Base-by-base conservation (phyloP, 768 basidiomycete genomes). In the Hemileccinum impolitum region DNA sequence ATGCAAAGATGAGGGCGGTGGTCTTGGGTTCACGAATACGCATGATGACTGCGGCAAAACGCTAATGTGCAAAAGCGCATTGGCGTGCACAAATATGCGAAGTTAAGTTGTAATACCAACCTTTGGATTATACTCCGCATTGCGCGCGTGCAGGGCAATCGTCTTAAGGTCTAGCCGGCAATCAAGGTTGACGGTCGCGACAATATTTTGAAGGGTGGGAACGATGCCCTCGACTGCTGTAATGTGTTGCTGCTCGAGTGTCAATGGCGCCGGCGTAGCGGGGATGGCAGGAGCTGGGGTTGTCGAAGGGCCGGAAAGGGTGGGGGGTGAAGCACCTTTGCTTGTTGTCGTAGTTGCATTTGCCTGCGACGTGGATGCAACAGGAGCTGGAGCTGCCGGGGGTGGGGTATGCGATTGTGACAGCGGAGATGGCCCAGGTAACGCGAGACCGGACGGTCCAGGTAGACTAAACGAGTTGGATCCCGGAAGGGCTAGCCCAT, bases 31-130 rank as follows among this genome's bases (percentile, higher is more conserved):
- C 96, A 59, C 96, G 94, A 65, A 99, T 98, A 71, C 96, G 92
- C 96, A 99, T 99, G 74, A 99, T 98, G 59, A 98, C 96, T 52
- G 96, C 96, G 60, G 95, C 96, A 77, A 99, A 99, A 87, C 96
- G 96, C 96, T 99, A 71, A 75, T 72, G 77, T 74, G 72, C 74
- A 75, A 72, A 63, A 76, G 74, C 74, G 81, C 80, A 78, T 80
- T 77, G 79, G 75, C 72, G 76, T 72, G 70, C 72, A 70, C 70
- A 75, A 69, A 68, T 65, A 63, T 64, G 42, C 51, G 43, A 63
- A 55, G 39, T 39, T 26, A 61, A 59, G 59, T 63, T 60, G 59
- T 57, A 63, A 70, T 76, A 88, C 90, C 72, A 81, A 98, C 96
- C 93, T 99, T 97, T 43, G 96, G 96, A 67, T 98, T 98, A 70